Base-by-base conservation (phyloP, 2,329 filamentous ascomycete species). In the Sporothrix mexicana region DNA sequence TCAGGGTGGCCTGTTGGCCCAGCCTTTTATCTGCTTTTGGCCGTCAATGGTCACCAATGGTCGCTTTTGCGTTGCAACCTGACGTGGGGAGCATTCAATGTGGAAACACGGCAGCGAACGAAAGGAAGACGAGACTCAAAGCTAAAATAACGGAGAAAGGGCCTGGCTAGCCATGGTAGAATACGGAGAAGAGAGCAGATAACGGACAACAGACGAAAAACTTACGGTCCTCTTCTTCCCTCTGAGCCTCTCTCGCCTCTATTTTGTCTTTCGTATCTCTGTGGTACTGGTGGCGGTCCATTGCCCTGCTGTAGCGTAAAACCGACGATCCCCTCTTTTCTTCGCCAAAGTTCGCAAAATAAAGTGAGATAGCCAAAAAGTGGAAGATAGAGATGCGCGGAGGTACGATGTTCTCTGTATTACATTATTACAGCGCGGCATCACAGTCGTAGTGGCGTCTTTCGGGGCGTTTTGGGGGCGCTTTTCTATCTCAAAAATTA, bases 71-170 rank as follows among this genome's bases (percentile, higher is more conserved):
- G 59, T 45, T 64, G 36, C 3, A 43, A 62, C 59, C 59, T 64
- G 36, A 45, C 36, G 59, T 43, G 36, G 59, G 59, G 36, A 23
- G 59, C 59, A 64, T 20, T 45, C 2, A 64, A 23, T 64, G 59
- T 64, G 59, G 59, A 20, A 62, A 62, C 59, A 62, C 59, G 59
- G 59, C 41, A 62, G 36, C 59, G 59, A 45, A 62, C 59, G 17
- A 64, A 41, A 61, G 13, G 23, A 30, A 15, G 55, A 36, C 7
- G 23, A 30, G 15, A 30, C 12, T 12, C 41, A 41, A n/a, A 64
- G n/a, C 17, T n/a, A 55, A 20, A 8, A 55, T 8, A 20, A 55
- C 51, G n/a, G 41, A 6, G 61, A 36, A n/a, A 61, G 57, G 53
- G 10, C 25, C 53, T 25, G 20, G 53, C 57, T 6, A 15, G 17